Percentiles rank a stretch among this genome's conserved stretches.
These are phyloP conservation scores for Sphaerulina musiva DNA, from an alignment of 2,329 filamentous ascomycete species.

Conservation along the genomic window DNA sequence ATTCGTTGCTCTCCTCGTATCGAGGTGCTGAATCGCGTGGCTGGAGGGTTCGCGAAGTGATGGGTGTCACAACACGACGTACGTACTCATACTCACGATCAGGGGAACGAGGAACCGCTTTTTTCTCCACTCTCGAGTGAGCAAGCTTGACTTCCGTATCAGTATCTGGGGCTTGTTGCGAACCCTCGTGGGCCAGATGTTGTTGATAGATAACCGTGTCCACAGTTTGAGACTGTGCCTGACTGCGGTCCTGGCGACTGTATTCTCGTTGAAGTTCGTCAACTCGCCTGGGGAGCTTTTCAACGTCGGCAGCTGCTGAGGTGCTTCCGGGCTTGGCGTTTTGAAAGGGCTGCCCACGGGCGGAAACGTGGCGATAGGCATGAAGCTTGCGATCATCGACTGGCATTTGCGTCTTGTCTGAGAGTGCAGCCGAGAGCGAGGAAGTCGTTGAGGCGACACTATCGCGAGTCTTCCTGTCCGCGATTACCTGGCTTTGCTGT, in stretches of 20 bases:
- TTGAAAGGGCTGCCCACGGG: neutral
- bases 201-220: neutral
- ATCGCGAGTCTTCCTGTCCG: neutral
- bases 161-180: neutral
- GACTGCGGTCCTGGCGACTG: neutral
- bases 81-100: constrained; percentile 17
- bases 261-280: neutral
- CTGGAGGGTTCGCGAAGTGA: neutral
- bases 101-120: neutral
- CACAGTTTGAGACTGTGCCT: neutral
- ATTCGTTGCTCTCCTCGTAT: constrained; percentile 1
- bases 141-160: neutral
- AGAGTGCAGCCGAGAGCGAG: constrained; percentile 1
- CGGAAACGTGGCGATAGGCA: neutral
- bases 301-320: neutral
- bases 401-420: constrained; percentile 11
- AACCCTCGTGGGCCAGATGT: neutral
- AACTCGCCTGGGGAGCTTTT: neutral
- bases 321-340: neutral
- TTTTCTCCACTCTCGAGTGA: neutral
- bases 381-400: neutral
- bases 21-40: neutral
- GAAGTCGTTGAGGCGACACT: neutral
- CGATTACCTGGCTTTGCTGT: neutral
- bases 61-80: constrained; percentile 4